Evolutionary conservation across 1,284 basidiomycete genomes (phyloP).

Genomic region (Moniliella sp.): DNA sequence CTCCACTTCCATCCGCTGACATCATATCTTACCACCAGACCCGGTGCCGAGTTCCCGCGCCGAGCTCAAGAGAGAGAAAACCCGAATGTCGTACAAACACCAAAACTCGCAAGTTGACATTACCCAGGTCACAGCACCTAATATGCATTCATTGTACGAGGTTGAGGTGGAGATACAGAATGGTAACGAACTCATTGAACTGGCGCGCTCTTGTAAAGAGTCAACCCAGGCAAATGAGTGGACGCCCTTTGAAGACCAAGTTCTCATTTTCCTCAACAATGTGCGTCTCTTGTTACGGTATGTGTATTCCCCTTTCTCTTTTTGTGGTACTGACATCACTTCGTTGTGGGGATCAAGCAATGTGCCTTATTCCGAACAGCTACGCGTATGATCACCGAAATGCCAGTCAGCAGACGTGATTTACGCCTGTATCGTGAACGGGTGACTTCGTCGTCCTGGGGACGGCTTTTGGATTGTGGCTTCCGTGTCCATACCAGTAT

Average conservation of each 20-base stretch:
- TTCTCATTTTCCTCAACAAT: slow-evolving; percentile 28
- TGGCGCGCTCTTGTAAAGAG: slow-evolving; percentile 12
- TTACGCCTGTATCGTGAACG: too few species aligned
- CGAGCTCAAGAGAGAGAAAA: too few species aligned
- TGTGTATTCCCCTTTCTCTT: slow-evolving; percentile 1
- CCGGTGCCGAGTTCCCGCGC: slow-evolving; percentile 26
- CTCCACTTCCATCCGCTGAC: neutral
- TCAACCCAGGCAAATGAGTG: slow-evolving; percentile 10
- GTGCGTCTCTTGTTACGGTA: slow-evolving; percentile 24
- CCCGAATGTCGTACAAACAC: slow-evolving; percentile 74
- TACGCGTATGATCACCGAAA: too few species aligned
- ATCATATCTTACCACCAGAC: neutral
- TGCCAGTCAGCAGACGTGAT: too few species aligned
- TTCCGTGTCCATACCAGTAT: too few species aligned
- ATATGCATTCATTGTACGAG: slow-evolving; percentile 37
- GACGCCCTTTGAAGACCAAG: slow-evolving; percentile 19
- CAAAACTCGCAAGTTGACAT: slow-evolving; percentile 79
- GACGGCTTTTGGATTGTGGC: too few species aligned
- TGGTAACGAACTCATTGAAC: slow-evolving; percentile 37
- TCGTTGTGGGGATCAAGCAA: too few species aligned
- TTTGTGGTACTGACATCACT: too few species aligned
- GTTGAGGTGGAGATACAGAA: slow-evolving; percentile 42
- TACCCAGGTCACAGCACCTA: slow-evolving; percentile 53
- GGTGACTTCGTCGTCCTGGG: too few species aligned
- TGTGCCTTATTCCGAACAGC: too few species aligned